A percentile compares a stretch with the other conserved stretches of the same genome.
These are phyloP conservation scores for Coemansia sp. DNA, from an alignment of 192 early-diverging fungal genomes.

Conservation along the genomic window DNA sequence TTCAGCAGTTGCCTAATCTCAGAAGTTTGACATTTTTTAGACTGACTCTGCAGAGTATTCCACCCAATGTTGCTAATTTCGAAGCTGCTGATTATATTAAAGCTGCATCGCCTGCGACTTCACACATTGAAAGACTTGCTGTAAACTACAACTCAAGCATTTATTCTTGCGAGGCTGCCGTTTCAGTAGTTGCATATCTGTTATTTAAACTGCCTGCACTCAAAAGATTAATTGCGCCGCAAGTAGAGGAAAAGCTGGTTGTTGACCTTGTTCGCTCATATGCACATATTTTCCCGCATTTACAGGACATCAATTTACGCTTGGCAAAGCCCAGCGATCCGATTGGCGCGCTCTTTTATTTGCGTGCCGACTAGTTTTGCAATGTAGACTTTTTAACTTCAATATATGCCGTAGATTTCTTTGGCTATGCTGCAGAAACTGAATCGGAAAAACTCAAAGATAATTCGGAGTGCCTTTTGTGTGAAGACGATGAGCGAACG, in stretches of 20 bases:
- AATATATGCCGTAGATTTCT: no score
- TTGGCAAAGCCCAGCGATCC: not conserved
- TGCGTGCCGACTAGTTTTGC: not conserved
- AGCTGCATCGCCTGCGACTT: not conserved
- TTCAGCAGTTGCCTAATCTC: not conserved
- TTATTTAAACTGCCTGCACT: not conserved
- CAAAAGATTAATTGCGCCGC: not conserved
- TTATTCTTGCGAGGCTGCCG: not conserved
- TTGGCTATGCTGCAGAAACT: no score
- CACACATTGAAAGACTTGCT: not conserved
- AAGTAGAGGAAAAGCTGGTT: not conserved
- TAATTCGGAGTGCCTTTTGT: not conserved
- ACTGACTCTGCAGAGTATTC: not conserved
- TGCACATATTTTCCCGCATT: not conserved
- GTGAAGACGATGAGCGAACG: constrained; percentile 84
- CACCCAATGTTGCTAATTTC: not conserved
- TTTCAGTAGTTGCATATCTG: not conserved
- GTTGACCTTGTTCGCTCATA: not conserved
- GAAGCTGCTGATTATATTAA: not conserved
- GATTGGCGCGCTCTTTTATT: not conserved
- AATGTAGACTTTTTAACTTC: no score
- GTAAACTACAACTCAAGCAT: not conserved
- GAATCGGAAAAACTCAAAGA: no score
- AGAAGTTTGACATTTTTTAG: not conserved
- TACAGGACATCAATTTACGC: not conserved